Evolutionary conservation across 2,329 filamentous ascomycete genomes (phyloP).

Genomic region (Fonsecaea erecta): DNA sequence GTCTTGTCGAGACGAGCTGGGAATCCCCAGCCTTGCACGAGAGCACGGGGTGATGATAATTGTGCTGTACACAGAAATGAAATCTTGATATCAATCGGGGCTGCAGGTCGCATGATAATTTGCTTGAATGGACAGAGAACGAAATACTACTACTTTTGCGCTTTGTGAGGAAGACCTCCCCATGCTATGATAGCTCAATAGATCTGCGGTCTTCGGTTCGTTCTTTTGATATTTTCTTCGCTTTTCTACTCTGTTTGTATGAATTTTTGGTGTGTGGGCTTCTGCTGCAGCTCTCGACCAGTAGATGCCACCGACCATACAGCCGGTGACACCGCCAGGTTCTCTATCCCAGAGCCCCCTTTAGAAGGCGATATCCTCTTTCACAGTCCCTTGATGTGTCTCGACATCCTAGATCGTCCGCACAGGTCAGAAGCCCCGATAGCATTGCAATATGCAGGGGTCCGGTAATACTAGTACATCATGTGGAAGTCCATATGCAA

Average conservation of each 20-base stretch:
- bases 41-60: too few species aligned
- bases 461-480: conserved; percentile 1
- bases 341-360: neutral
- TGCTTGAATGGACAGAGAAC: too few species aligned
- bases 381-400: neutral
- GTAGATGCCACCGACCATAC: neutral
- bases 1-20: neutral
- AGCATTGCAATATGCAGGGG: neutral
- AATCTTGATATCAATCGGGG: too few species aligned
- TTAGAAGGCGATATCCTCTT: neutral
- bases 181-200: too few species aligned
- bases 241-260: neutral
- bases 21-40: too few species aligned
- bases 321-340: neutral
- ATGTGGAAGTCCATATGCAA: conserved; percentile 3
- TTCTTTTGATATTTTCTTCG: neutral
- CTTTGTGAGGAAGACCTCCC: too few species aligned
- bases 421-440: neutral
- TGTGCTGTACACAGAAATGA: too few species aligned
- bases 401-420: neutral
- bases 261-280: neutral
- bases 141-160: too few species aligned
- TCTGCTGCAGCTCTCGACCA: neutral
- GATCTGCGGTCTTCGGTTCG: too few species aligned
- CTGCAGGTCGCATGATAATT: too few species aligned